phyloP scores from a whole-genome alignment of 805 yeast species.

The Cyberlindnera bimundalis region DNA sequence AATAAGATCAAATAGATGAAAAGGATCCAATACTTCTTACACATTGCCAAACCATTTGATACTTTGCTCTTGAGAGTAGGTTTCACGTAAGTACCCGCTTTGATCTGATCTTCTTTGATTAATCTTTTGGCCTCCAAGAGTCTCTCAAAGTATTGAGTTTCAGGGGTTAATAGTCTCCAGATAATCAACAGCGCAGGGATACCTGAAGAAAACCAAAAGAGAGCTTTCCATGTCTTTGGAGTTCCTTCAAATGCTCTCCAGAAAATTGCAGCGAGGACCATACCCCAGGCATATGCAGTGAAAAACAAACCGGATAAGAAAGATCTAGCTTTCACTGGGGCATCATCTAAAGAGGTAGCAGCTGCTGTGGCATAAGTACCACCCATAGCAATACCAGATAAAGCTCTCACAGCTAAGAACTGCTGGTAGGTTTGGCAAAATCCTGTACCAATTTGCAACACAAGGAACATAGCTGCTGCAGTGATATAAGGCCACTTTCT shows the following conservation, averaged over 20 bases:
- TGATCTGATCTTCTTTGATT: conserved; percentile 27
- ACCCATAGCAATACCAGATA: conserved; percentile 58
- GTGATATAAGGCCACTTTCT: conserved; percentile 65
- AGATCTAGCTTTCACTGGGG: conserved; percentile 60
- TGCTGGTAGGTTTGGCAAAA: conserved; percentile 54
- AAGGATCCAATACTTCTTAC: conserved; percentile 57
- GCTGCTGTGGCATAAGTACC: conserved; percentile 44
- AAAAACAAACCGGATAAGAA: conserved; percentile 60
- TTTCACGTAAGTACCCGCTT: conserved; percentile 27
- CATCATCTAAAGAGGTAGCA: conserved; percentile 54
- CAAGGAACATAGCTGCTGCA: conserved; percentile 48
- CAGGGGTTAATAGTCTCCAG: conserved; percentile 58
- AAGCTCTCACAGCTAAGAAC: conserved; percentile 59
- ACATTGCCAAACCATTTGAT: conserved; percentile 31
- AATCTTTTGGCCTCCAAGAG: conserved; percentile 30
- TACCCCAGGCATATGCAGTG: conserved; percentile 62
- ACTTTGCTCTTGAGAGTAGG: conserved; percentile 25
- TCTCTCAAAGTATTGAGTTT: conserved; percentile 48
- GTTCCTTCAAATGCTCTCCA: conserved; percentile 54
- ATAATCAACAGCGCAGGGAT: conserved; percentile 53
- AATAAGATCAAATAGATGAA: conserved; percentile 53
- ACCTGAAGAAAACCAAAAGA: conserved; percentile 72
- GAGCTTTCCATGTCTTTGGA: conserved; percentile 59
- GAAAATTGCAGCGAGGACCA: conserved; percentile 62
- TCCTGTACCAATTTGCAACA: conserved; percentile 63